These are phyloP conservation scores for Malus hybrid DNA, from an alignment of 331 rosid species.

Conservation along the genomic window DNA sequence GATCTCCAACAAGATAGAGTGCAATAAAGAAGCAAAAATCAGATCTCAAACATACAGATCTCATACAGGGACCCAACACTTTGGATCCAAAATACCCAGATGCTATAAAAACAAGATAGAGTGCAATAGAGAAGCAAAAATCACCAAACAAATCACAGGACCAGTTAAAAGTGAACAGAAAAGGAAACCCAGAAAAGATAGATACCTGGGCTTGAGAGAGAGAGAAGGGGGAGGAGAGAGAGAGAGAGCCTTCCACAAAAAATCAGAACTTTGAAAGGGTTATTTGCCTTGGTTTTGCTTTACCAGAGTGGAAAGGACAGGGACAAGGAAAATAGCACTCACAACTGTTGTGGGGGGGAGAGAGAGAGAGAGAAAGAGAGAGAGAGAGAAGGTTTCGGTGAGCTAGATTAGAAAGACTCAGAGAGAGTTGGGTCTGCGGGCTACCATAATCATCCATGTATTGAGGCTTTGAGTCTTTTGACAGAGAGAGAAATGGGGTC, in stretches of 20 bases:
- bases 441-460: slow-evolving; percentile 13
- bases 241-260: slow-evolving; percentile 17
- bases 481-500: slow-evolving; percentile 13
- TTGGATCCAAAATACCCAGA: slow-evolving; percentile 34
- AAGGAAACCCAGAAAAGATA: slow-evolving; percentile 26
- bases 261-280: slow-evolving; percentile 26
- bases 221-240: not conserved
- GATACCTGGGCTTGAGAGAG: slow-evolving; percentile 18
- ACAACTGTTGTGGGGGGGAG: slow-evolving; percentile 22
- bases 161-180: slow-evolving; percentile 27
- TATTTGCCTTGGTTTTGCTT: slow-evolving; percentile 13
- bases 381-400: not conserved
- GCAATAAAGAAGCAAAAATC: too few relatives aligned
- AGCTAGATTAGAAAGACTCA: slow-evolving; percentile 1
- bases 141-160: slow-evolving; percentile 29
- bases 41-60: too few relatives aligned
- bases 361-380: slow-evolving; percentile 13
- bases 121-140: slow-evolving; percentile 17
- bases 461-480: not conserved
- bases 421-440: slow-evolving; percentile 33
- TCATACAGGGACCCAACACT: slow-evolving; percentile 22
- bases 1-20: slow-evolving; percentile 14
- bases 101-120: slow-evolving; percentile 30
- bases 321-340: slow-evolving; percentile 16
- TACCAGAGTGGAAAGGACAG: slow-evolving; percentile 20